Percentiles rank a stretch among this genome's conserved stretches.
phyloP scores from a whole-genome alignment of 768 basidiomycete species.

The Rhizopogon rudus region DNA sequence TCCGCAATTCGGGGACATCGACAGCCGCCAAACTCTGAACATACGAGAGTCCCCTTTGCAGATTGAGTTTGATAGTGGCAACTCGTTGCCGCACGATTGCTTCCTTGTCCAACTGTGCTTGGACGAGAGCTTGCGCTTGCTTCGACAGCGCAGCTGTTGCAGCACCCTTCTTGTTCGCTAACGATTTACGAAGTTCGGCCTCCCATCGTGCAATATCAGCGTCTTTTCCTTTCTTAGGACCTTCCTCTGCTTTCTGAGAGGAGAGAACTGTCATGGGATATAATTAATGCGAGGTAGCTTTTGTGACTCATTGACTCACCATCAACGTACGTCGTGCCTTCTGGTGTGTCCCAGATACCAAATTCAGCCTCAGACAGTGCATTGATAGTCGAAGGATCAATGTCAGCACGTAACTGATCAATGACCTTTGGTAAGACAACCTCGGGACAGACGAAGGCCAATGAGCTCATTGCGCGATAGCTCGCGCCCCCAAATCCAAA shows the following conservation, averaged over 20 bases:
- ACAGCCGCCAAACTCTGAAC: constrained; percentile 58
- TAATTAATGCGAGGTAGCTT: not conserved
- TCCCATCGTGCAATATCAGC: constrained; percentile 95
- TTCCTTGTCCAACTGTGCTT: constrained; percentile 82
- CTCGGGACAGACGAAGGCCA: constrained; percentile 76
- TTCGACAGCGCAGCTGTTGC: constrained; percentile 59
- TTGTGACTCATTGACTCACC: constrained; percentile 37
- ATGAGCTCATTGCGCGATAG: constrained; percentile 67
- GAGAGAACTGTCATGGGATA: constrained; percentile 49
- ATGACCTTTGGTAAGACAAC: constrained; percentile 65
- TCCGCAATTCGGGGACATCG: constrained; percentile 45
- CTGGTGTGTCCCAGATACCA: constrained; percentile 82
- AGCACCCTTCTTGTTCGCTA: constrained; percentile 75
- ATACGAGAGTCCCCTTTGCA: constrained; percentile 68
- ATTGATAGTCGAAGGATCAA: constrained; percentile 55
- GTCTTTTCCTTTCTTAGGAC: constrained; percentile 72
- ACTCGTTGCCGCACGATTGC: constrained; percentile 60
- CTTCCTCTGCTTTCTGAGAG: constrained; percentile 47
- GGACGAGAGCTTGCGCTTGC: constrained; percentile 78
- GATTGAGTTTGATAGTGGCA: constrained; percentile 39
- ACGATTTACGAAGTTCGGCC: constrained; percentile 79
- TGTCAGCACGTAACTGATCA: constrained; percentile 57
- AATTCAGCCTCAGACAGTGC: constrained; percentile 68
- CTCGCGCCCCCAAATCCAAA: constrained; percentile 60
- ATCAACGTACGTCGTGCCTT: constrained; percentile 77